Conservation (phyloP, 257 asterid species). For the Haberlea rhodopensis region DNA sequence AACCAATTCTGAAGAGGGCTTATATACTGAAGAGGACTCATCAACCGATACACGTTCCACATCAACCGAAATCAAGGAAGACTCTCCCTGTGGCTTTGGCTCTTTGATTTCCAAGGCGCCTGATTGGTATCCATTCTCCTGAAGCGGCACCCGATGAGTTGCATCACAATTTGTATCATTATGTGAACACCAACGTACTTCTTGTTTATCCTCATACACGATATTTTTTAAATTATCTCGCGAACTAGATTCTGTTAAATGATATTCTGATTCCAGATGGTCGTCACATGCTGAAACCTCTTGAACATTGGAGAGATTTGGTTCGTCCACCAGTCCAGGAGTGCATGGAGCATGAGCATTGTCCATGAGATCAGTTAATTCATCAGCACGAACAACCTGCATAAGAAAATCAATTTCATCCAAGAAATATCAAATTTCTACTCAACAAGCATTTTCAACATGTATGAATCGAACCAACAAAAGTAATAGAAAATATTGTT, state of each 20-base stretch:
- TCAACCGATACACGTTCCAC: conserved; percentile 26
- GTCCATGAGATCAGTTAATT: conserved; percentile 56
- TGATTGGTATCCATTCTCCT: conserved; percentile 41
- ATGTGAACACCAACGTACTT: conserved; percentile 34
- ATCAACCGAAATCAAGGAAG: conserved; percentile 30
- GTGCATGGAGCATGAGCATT: conserved; percentile 91
- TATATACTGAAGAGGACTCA: conserved; percentile 35
- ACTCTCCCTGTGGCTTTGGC: conserved; percentile 29
- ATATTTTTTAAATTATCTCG: conserved; percentile 35
- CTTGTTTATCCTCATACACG: conserved; percentile 35
- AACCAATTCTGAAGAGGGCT: conserved; percentile 29
- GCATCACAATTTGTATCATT: conserved; percentile 38
- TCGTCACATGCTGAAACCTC: conserved; percentile 87
- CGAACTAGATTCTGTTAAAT: conserved; percentile 38
- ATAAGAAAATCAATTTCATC: conserved; percentile 17
- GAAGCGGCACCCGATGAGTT: conserved; percentile 29
- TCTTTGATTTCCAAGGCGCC: conserved; percentile 37
- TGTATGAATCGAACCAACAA: not conserved
- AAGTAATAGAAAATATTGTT: not conserved
- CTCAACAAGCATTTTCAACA: not conserved
- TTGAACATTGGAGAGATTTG: conserved; percentile 67
- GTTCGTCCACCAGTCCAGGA: conserved; percentile 83
- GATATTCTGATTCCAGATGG: conserved; percentile 67
- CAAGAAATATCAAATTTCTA: conserved; percentile 4
- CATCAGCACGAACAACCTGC: conserved; percentile 57